Evolutionary conservation across 2,329 filamentous ascomycete genomes (phyloP), one percentile per base, ranked within the genome.

Genomic region (Escovopsis weberi): DNA sequence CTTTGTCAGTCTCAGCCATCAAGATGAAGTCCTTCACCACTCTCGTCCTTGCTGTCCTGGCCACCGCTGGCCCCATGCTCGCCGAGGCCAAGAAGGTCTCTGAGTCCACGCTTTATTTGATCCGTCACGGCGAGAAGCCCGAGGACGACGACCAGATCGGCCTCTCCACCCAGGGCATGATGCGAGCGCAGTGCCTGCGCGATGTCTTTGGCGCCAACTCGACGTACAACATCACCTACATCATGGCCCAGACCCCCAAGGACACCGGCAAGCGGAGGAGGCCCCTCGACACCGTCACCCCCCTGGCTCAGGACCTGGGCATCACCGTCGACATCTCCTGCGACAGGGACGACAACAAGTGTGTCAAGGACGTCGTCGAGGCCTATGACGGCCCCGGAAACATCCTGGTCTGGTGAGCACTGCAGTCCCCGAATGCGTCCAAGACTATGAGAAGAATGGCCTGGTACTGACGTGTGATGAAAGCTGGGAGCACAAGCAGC

Each of bases 51-150:
- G 43, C 40, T 23, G 40, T 43, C 7, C 23, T 53, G 19, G 53
- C 48, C 3, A 46, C 48, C 8, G 50, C 51, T 28, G 39, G 38
- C 15, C 30, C 38, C 15, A 11, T 12, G 23, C 15, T 19, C 19
- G n/a, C 37, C 12, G 5, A 18, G 6, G 26, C 18, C 8, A 15
- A 18, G 9, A 28, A 49, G 51, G 26, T 28, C 6, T 6, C 6
- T 9, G 9, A 28, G 9, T 66, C 73, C 2, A 78, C 68, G 1
- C 70, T 80, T 30, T 80, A 77, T 53, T 59, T 80, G 8, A 80
- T 80, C 53, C 70, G 75, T 15, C 76, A 80, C 48, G 76, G 75
- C 45, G 76, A 80, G 56, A 80, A 80, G 56, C 75, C 75, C 1
- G 56, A 64, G 33, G 64, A 65, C 4, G 59, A 68, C 41, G 63